These are phyloP conservation scores for Rasamsonia emersonii DNA, from an alignment of 2,329 filamentous ascomycete genomes.

Conservation along the genomic window DNA sequence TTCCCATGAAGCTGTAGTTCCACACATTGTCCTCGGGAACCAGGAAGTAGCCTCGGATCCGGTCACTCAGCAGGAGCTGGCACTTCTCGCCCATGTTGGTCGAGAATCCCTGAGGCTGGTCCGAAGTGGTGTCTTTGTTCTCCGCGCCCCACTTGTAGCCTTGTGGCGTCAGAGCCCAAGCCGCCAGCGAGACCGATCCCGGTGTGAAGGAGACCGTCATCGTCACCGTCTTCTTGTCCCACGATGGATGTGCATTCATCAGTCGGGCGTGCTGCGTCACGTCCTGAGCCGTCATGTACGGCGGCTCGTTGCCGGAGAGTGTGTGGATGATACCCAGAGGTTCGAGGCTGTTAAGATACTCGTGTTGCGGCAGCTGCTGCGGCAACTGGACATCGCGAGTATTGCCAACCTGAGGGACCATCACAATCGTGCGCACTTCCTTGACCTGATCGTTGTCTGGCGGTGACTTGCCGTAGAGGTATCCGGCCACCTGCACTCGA, in stretches of 20 bases:
- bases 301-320: constrained; percentile 84
- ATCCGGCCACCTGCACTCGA: constrained; percentile 91
- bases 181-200: constrained; percentile 86
- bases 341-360: constrained; percentile 78
- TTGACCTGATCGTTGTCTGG: constrained; percentile 95
- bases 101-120: constrained; percentile 88
- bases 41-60: constrained; percentile 91
- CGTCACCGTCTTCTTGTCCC: constrained; percentile 87
- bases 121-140: constrained; percentile 85
- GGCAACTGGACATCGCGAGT: constrained; percentile 87
- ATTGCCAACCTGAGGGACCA: constrained; percentile 93
- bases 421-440: constrained; percentile 91
- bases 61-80: constrained; percentile 84
- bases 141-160: constrained; percentile 97
- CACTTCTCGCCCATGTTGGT: constrained; percentile 92
- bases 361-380: constrained; percentile 82
- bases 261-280: constrained; percentile 89
- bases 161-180: constrained; percentile 83
- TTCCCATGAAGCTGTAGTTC: constrained; percentile 99
- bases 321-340: constrained; percentile 94
- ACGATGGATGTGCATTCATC: constrained; percentile 70
- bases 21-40: constrained; percentile 83
- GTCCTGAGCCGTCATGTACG: constrained; percentile 92
- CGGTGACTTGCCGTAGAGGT: constrained; percentile 86
- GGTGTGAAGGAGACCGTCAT: constrained; percentile 96